Evolutionary conservation across 257 asterid genomes (phyloP), one percentile per base, ranked within the genome.

Genomic region (Solanum medicagineum): DNA sequence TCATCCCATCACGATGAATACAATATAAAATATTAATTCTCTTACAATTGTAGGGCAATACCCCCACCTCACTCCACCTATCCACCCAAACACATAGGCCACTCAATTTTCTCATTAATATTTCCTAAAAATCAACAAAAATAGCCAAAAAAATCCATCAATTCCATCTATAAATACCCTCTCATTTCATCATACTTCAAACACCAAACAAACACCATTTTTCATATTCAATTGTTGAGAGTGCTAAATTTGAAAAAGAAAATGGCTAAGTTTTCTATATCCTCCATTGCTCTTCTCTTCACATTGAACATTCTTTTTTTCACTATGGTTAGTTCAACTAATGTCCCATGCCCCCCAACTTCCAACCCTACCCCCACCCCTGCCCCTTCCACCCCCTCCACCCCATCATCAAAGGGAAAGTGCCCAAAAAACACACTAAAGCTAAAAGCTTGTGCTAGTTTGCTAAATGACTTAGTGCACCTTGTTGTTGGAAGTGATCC

Each of bases 291-390:
- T 40, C 86, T 85, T 83, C 68, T 87, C 65, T 75, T 85, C 85
- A 79, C 87, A n/a, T 68, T 85, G 14, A 85, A 83, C 90, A 79
- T 88, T 49, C 49, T 88, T 42, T 85, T 88, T 85, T 85, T 88
- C 83, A 85, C 90, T 60, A 63, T 85, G 66, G 90, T 85, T 68
- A 85, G 86, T 53, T 85, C 86, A n/a, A 87, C 77, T 47, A 1
- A 65, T 44, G 82, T 86, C 45, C 83, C 89, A 77, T 83, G 86
- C 45, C 83, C 86, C 8, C 84, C 90, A 57, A 73, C 11, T 11
- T 6, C 17, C 51, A 44, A 7, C 80, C 36, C 10, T 14, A 65
- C 66, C 65, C 73, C 26, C 12, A 22, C 6, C 69, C 69, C 6
- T 11, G 45, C 56, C 20, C 81, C 80, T 4, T 45, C 81, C 0